Evolutionary conservation across 345 rosid species (phyloP).

Genomic region (Nasturtium officinale): DNA sequence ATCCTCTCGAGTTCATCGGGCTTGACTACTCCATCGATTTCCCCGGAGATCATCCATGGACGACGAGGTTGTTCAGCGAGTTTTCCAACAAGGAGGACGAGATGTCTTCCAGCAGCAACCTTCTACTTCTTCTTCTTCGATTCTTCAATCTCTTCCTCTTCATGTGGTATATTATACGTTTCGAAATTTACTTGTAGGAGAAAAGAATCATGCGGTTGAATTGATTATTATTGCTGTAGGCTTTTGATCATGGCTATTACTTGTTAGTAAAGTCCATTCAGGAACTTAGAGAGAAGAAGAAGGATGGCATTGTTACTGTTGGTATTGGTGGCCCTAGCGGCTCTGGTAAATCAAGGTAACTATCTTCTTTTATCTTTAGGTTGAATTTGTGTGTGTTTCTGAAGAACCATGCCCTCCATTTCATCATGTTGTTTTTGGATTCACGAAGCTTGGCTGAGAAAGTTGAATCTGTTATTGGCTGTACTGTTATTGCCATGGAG

Average conservation of each 20-base stretch:
- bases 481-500: conserved; percentile 97
- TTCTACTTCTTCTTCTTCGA: conserved; percentile 80
- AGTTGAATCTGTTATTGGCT: conserved; percentile 96
- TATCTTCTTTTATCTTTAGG: conserved; percentile 2
- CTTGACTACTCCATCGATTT: conserved; percentile 1
- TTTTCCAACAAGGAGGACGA: conserved; percentile 89
- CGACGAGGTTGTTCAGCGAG: conserved; percentile 92
- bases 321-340: conserved; percentile 99
- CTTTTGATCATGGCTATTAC: conserved; percentile 92
- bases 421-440: conserved; percentile 28
- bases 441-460: conserved; percentile 90
- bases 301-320: conserved; percentile 83
- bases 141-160: conserved; percentile 93
- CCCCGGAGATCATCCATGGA: conserved; percentile 58
- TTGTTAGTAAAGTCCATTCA: conserved; percentile 89
- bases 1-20: conserved; percentile 24
- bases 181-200: background rate
- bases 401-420: background rate
- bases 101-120: conserved; percentile 86
- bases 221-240: conserved; percentile 54
- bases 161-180: conserved; percentile 70
- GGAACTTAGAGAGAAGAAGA: conserved; percentile 95
- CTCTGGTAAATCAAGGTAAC: conserved; percentile 91
- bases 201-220: background rate
- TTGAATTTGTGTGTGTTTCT: background rate